Conservation (phyloP, 192 early-diverging fungal genomes). For the Linnemannia elongata region DNA sequence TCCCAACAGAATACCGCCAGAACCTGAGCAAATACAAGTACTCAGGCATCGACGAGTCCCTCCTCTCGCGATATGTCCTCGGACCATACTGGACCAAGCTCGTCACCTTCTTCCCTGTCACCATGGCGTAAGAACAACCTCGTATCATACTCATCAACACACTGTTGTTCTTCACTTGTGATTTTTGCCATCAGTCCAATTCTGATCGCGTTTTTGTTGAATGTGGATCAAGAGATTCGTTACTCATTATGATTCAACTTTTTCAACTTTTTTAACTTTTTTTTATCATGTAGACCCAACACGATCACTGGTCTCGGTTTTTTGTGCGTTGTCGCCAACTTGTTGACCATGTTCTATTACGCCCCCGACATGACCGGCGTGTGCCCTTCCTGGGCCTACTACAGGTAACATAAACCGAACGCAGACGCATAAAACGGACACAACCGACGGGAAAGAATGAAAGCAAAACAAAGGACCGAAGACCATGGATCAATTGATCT, state of each 20-base stretch:
- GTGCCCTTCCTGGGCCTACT: slow-evolving; percentile 88
- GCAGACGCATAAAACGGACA: background rate
- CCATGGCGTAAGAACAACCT: slow-evolving; percentile 81
- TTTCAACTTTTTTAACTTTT: background rate
- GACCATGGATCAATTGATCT: background rate
- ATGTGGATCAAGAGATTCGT: background rate
- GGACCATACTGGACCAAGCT: slow-evolving; percentile 90
- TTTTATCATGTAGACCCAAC: slow-evolving; percentile 76
- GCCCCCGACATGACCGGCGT: slow-evolving; percentile 76
- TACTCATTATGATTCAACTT: background rate
- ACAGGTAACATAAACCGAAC: slow-evolving; percentile 63
- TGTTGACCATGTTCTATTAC: slow-evolving; percentile 79
- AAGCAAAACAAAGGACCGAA: background rate
- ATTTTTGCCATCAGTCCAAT: background rate
- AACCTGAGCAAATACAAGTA: slow-evolving; percentile 91
- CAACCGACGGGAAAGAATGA: background rate
- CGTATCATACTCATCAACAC: background rate
- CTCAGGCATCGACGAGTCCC: slow-evolving; percentile 87
- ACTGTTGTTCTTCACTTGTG: background rate
- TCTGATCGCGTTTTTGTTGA: background rate
- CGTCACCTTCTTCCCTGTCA: slow-evolving; percentile 86
- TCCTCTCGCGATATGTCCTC: slow-evolving; percentile 79
- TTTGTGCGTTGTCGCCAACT: slow-evolving; percentile 80
- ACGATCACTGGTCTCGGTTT: slow-evolving; percentile 92
- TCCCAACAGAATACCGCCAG: slow-evolving; percentile 69